A percentile compares a stretch with the other conserved stretches of the same genome.
Conservation (phyloP, 176 grass and related monocot genomes). For the Saccharum officinarum region DNA sequence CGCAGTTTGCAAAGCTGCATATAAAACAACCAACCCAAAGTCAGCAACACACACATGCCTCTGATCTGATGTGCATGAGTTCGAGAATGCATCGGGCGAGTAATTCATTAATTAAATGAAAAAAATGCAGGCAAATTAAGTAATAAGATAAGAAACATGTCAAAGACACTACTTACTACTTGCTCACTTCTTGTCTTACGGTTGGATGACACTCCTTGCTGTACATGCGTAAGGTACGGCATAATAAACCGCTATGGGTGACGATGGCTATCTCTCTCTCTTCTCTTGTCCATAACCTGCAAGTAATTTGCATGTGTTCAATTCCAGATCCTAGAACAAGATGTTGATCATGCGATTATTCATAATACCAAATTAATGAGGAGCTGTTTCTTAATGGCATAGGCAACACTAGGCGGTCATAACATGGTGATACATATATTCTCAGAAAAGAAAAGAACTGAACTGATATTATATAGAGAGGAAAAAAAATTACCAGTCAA, state of each 20-base stretch:
- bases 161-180: slow-evolving; percentile 53
- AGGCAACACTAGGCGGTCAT: not conserved
- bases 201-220: slow-evolving; percentile 68
- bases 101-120: not conserved
- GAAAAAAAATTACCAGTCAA: slow-evolving; percentile 67
- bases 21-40: not conserved
- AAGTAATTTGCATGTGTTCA: slow-evolving; percentile 19
- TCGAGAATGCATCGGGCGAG: not conserved
- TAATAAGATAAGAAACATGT: not conserved
- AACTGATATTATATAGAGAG: not conserved
- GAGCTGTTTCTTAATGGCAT: not conserved
- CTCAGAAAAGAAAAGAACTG: not conserved
- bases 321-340: not conserved
- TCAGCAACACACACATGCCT: not conserved
- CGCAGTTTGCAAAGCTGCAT: slow-evolving; percentile 81
- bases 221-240: slow-evolving; percentile 62
- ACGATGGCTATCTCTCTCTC: slow-evolving; percentile 88
- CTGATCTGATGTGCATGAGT: too few species aligned
- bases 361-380: not conserved
- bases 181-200: slow-evolving; percentile 55
- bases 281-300: slow-evolving; percentile 91
- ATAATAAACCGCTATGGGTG: slow-evolving; percentile 78
- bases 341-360: not conserved
- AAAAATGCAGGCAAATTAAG: not conserved
- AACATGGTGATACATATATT: not conserved